Evolutionary conservation across 768 basidiomycete genomes (phyloP).

Genomic region (Pilatotrama ljubarskyi): DNA sequence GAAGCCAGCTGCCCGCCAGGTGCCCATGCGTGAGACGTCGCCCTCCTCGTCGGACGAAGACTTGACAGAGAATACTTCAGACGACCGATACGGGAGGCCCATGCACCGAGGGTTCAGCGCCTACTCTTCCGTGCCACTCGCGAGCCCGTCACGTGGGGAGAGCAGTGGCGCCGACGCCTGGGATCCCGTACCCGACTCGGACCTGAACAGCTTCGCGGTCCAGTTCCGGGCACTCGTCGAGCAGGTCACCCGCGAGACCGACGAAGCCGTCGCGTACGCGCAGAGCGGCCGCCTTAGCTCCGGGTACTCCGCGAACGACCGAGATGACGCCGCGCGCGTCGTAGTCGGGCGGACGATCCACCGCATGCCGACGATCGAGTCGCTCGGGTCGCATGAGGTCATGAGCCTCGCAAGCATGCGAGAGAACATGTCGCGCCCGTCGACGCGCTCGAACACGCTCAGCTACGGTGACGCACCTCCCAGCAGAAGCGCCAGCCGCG

Average conservation of each 20-base stretch:
- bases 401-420: constrained; percentile 29
- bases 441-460: constrained; percentile 31
- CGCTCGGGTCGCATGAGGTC: constrained; percentile 66
- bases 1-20: background rate
- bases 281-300: constrained; percentile 14
- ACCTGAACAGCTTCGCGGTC: constrained; percentile 46
- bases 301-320: background rate
- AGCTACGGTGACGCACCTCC: constrained; percentile 22
- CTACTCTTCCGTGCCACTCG: constrained; percentile 17
- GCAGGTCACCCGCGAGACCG: constrained; percentile 54
- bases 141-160: background rate
- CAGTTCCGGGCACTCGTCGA: constrained; percentile 52
- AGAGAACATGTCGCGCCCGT: constrained; percentile 26
- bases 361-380: constrained; percentile 83
- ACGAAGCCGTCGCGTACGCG: constrained; percentile 44
- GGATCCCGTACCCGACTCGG: constrained; percentile 31
- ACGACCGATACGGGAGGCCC: constrained; percentile 18
- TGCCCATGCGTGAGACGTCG: constrained; percentile 1
- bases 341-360: constrained; percentile 64
- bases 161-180: background rate
- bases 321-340: constrained; percentile 47
- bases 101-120: constrained; percentile 7
- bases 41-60: constrained; percentile 21
- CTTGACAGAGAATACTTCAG: background rate
- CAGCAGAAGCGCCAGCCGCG: constrained; percentile 25